These are phyloP conservation scores for Xerocomus nothofagi DNA, from an alignment of 1,284 basidiomycete genomes.

Conservation along the genomic window DNA sequence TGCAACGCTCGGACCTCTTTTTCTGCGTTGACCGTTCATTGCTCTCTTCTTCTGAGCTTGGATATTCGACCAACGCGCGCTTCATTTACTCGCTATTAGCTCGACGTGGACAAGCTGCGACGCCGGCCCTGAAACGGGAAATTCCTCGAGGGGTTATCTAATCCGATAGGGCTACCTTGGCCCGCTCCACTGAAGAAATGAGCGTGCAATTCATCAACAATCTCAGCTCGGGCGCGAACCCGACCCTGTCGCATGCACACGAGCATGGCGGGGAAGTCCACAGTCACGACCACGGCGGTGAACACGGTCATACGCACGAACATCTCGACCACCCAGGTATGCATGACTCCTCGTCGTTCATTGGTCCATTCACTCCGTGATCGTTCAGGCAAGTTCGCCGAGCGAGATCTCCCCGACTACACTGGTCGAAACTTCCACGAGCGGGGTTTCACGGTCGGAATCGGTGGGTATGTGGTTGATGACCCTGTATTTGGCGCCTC, in stretches of 20 bases:
- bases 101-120: background rate
- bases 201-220: constrained; percentile 75
- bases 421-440: constrained; percentile 84
- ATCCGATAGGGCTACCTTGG: constrained; percentile 1
- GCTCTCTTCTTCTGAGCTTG: constrained; percentile 37
- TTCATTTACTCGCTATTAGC: constrained; percentile 26
- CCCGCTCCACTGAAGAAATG: constrained; percentile 36
- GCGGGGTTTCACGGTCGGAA: constrained; percentile 94
- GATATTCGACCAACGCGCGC: constrained; percentile 31
- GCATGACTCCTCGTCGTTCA: constrained; percentile 17
- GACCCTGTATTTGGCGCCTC: constrained; percentile 1
- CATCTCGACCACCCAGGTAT: constrained; percentile 84
- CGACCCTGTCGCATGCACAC: constrained; percentile 42
- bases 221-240: constrained; percentile 40
- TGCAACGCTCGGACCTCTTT: constrained; percentile 21
- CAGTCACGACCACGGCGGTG: constrained; percentile 48
- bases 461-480: constrained; percentile 75
- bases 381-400: constrained; percentile 80
- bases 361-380: constrained; percentile 8
- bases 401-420: constrained; percentile 92
- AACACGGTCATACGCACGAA: constrained; percentile 91
- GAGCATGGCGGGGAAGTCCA: constrained; percentile 34
- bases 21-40: constrained; percentile 24
- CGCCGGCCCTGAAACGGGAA: constrained; percentile 15
- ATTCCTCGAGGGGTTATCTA: constrained; percentile 11